Conservation (phyloP, 306 rosid species). For the Vigna hirtella region DNA sequence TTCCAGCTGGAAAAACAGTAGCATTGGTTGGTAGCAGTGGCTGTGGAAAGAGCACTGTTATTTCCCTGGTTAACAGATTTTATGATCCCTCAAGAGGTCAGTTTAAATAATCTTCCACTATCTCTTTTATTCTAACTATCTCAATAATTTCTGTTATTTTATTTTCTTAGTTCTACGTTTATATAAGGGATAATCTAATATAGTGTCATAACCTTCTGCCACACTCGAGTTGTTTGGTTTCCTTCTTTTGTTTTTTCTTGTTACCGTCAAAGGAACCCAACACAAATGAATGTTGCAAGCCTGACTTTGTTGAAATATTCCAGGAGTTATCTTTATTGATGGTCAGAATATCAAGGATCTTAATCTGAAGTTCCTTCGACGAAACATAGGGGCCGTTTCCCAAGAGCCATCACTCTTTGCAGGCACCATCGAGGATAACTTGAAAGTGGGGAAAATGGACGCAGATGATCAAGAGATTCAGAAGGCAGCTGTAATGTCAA, state of each 20-base stretch:
- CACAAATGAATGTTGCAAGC: background rate
- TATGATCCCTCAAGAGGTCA: conserved; percentile 76
- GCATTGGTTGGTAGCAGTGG: conserved; percentile 94
- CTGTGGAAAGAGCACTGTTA: conserved; percentile 95
- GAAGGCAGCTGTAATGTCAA: conserved; percentile 76
- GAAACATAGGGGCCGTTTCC: conserved; percentile 77
- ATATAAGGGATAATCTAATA: too few species aligned
- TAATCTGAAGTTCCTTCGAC: conserved; percentile 74
- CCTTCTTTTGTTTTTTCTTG: too few species aligned
- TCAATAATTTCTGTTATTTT: too few species aligned
- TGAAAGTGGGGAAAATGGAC: conserved; percentile 75
- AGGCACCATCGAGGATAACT: conserved; percentile 75
- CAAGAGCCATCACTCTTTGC: conserved; percentile 85
- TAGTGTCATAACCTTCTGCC: too few species aligned
- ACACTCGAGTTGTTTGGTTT: too few species aligned
- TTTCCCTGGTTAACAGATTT: conserved; percentile 78
- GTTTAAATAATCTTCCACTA: background rate
- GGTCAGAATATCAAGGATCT: conserved; percentile 68
- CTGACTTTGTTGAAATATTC: conserved; percentile 33
- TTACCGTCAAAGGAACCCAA: too few species aligned
- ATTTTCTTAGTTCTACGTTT: too few species aligned
- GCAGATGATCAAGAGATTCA: conserved; percentile 74
- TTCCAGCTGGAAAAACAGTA: conserved; percentile 76
- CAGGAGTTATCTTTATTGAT: conserved; percentile 81
- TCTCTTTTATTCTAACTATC: background rate